Percentiles rank a stretch among this genome's conserved stretches.
Conservation (phyloP, 306 rosid genomes). For the Begonia loranthoides region DNA sequence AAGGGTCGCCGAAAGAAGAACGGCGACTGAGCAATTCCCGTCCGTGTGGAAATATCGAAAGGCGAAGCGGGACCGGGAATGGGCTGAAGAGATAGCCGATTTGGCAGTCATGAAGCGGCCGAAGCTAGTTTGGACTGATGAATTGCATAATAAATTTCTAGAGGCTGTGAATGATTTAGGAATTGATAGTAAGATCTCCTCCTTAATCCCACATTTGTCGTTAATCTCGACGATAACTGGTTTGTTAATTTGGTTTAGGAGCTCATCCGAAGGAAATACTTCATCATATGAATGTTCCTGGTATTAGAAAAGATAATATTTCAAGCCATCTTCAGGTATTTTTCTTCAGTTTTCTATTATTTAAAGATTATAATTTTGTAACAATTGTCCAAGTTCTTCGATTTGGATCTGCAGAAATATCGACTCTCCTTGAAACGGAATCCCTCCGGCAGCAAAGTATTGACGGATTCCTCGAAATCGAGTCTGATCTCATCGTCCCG, state of each 20-base stretch:
- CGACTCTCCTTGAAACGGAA: conserved; percentile 11
- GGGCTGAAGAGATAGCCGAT: background rate
- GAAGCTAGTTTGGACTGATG: conserved; percentile 22
- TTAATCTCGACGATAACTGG: background rate
- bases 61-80: conserved; percentile 4
- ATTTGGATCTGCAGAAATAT: conserved; percentile 13
- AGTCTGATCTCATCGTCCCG: background rate
- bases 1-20: background rate
- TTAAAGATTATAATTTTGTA: background rate
- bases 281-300: conserved; percentile 27
- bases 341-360: background rate
- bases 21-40: background rate
- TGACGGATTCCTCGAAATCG: background rate
- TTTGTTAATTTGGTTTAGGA: conserved; percentile 9
- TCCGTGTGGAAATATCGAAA: background rate
- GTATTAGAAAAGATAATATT: conserved; percentile 10
- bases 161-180: conserved; percentile 18
- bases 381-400: background rate
- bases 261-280: conserved; percentile 28
- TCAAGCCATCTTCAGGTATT: conserved; percentile 36
- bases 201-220: background rate
- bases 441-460: background rate
- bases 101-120: conserved; percentile 9
- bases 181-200: conserved; percentile 17
- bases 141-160: conserved; percentile 21